Conservation (phyloP, 352 stramenopile genomes). For the Pythium apleroticum region DNA sequence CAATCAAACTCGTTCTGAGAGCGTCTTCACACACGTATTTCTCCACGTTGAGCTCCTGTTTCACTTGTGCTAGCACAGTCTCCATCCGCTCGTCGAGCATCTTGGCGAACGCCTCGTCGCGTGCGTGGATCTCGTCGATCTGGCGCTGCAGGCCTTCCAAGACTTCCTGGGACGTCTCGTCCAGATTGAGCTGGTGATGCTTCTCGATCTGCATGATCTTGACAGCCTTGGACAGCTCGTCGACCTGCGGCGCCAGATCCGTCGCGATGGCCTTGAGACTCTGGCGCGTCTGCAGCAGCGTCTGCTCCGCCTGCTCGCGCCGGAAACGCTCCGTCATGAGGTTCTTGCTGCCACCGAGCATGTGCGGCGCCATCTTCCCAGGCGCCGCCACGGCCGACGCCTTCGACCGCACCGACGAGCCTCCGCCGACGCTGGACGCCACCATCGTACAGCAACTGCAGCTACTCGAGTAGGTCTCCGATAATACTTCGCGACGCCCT, state of each 20-base stretch:
- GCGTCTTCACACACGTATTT: slow-evolving; percentile 29
- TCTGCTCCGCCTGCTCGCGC: slow-evolving; percentile 50
- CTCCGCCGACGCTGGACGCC: slow-evolving; percentile 11
- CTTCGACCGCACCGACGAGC: slow-evolving; percentile 13
- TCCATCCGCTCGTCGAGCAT: slow-evolving; percentile 37
- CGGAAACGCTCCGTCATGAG: slow-evolving; percentile 56
- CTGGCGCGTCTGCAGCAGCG: slow-evolving; percentile 35
- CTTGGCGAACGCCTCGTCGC: slow-evolving; percentile 34
- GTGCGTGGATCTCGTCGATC: slow-evolving; percentile 40
- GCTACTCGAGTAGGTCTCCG: background rate
- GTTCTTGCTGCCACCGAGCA: slow-evolving; percentile 71
- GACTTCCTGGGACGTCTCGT: slow-evolving; percentile 58
- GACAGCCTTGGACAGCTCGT: slow-evolving; percentile 44
- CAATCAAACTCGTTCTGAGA: too few relatives aligned
- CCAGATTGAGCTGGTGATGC: slow-evolving; percentile 50
- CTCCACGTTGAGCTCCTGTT: slow-evolving; percentile 34
- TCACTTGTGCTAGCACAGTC: slow-evolving; percentile 29
- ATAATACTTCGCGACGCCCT: background rate
- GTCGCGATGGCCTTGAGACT: slow-evolving; percentile 40
- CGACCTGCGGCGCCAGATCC: slow-evolving; percentile 49
- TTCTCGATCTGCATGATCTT: slow-evolving; percentile 65
- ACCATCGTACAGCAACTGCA: background rate
- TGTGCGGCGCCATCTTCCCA: slow-evolving; percentile 30
- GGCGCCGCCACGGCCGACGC: slow-evolving; percentile 5
- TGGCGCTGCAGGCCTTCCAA: slow-evolving; percentile 56